Percentiles rank a stretch among this genome's conserved stretches.
phyloP scores from a whole-genome alignment of 345 rosid genomes.

The Gossypium australe region DNA sequence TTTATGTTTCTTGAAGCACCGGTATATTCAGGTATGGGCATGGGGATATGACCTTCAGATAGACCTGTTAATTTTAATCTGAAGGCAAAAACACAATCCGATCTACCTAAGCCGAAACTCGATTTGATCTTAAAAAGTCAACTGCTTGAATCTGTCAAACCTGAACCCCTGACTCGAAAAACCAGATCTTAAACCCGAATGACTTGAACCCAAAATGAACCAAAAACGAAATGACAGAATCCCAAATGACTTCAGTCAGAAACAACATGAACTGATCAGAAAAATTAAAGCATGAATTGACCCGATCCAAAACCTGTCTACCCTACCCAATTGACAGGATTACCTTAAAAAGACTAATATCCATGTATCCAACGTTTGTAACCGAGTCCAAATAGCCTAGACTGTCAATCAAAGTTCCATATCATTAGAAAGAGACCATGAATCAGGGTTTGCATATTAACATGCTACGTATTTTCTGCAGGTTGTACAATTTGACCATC shows the following conservation, averaged over 20 bases:
- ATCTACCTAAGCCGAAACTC: background rate
- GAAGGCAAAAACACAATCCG: background rate
- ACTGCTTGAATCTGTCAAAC: no score
- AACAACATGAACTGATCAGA: background rate
- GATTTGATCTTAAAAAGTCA: no score
- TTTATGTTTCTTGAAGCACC: no score
- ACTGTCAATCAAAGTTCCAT: background rate
- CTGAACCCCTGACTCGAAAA: no score
- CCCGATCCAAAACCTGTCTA: background rate
- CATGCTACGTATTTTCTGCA: slow-evolving; percentile 15
- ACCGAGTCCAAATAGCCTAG: background rate
- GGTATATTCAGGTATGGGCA: background rate
- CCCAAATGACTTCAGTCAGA: background rate
- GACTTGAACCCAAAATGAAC: background rate
- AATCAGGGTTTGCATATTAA: background rate
- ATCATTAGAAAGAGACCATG: background rate
- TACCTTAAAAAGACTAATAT: background rate
- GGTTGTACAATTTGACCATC: slow-evolving; percentile 32
- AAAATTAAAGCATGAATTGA: background rate
- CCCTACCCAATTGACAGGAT: background rate
- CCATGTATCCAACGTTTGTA: background rate
- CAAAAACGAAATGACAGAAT: background rate
- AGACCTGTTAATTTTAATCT: background rate
- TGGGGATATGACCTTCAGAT: background rate
- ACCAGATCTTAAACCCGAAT: background rate